Evolutionary conservation across 768 basidiomycete species (phyloP).

Genomic region (Calocera viscosa): DNA sequence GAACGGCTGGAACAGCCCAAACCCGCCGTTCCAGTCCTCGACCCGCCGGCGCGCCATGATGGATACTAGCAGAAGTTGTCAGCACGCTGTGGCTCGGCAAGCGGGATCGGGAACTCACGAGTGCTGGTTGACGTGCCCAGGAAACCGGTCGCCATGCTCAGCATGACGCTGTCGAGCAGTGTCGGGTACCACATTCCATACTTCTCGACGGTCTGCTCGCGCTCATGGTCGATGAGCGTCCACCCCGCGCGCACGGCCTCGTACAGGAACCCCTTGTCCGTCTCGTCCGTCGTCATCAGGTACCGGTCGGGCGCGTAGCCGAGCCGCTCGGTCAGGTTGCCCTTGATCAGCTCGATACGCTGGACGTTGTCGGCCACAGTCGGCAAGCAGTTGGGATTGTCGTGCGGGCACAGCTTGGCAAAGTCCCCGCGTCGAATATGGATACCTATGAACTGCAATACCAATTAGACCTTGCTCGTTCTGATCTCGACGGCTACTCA

Average conservation of each 20-base stretch:
- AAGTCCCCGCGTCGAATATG: slow-evolving; percentile 15
- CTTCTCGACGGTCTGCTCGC: slow-evolving; percentile 15
- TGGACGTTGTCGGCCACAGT: slow-evolving; percentile 12
- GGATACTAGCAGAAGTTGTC: slow-evolving; percentile 10
- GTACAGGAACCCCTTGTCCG: slow-evolving; percentile 14
- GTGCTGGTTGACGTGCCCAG: slow-evolving; percentile 16
- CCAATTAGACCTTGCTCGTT: neutral
- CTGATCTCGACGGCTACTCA: neutral
- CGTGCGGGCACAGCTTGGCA: slow-evolving; percentile 3
- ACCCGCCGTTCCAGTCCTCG: slow-evolving; percentile 17
- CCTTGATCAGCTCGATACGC: slow-evolving; percentile 12
- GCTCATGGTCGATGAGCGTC: slow-evolving; percentile 16
- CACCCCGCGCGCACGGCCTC: slow-evolving; percentile 13
- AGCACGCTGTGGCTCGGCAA: neutral
- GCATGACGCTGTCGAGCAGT: slow-evolving; percentile 15
- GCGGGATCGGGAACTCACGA: slow-evolving; percentile 8
- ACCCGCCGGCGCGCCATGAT: slow-evolving; percentile 16
- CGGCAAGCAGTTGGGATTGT: slow-evolving; percentile 15
- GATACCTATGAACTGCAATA: slow-evolving; percentile 14
- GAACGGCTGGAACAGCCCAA: slow-evolving; percentile 10
- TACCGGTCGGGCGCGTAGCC: slow-evolving; percentile 10
- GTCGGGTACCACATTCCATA: slow-evolving; percentile 18
- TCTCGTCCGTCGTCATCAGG: slow-evolving; percentile 17
- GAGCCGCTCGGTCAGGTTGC: slow-evolving; percentile 4
- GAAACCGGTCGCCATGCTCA: slow-evolving; percentile 13